A percentile compares a stretch with the other conserved stretches of the same genome.
phyloP scores from a whole-genome alignment of 305 asterid genomes.

The Solanum hybrid region DNA sequence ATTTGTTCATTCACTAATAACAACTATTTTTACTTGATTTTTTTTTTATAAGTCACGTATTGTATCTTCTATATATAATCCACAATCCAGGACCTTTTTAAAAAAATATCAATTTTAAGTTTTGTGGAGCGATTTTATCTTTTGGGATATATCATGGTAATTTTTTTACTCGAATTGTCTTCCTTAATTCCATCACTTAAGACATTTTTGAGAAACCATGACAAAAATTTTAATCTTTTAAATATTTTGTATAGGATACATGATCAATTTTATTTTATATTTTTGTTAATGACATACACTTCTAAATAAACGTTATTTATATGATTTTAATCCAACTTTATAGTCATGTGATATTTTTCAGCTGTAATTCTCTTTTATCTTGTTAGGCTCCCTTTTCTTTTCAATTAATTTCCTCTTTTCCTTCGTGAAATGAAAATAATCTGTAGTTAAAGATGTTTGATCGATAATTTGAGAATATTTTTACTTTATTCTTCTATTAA shows the following conservation, averaged over 20 bases:
- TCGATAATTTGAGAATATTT: background rate
- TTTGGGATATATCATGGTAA: background rate
- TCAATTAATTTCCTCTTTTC: background rate
- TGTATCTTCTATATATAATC: background rate
- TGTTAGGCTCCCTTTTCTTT: background rate
- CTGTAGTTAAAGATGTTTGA: too few relatives aligned
- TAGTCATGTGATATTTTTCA: background rate
- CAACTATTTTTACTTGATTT: background rate
- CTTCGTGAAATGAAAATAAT: background rate
- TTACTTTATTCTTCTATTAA: background rate
- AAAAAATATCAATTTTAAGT: background rate
- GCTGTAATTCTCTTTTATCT: background rate
- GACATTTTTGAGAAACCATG: background rate
- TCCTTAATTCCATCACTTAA: background rate
- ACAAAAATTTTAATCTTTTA: background rate
- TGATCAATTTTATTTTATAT: background rate
- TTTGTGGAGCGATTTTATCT: background rate
- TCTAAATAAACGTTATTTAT: too few relatives aligned
- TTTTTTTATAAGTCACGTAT: background rate
- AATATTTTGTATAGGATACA: background rate
- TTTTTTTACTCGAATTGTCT: background rate
- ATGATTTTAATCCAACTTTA: background rate
- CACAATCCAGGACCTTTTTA: background rate
- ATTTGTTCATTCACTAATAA: background rate
- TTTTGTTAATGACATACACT: background rate